Base-by-base conservation (phyloP, 2,329 filamentous ascomycete genomes). In the Anthostomella pinea region DNA sequence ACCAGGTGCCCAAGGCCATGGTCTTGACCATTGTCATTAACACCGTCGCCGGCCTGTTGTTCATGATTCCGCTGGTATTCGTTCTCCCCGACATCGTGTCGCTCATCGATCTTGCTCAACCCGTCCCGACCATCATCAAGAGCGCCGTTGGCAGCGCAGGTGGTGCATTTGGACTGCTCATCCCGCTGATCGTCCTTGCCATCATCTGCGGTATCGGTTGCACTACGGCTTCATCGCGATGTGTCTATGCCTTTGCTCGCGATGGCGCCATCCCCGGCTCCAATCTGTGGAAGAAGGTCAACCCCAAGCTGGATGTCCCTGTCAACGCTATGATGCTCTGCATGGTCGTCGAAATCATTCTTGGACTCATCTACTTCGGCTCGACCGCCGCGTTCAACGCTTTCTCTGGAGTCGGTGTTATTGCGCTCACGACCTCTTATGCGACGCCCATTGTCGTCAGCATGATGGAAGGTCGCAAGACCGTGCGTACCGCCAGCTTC, bases 1-100 rank as follows among this genome's bases (percentile, higher is more conserved):
- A 70, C 3, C 83, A 86, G 58, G 81, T 86, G 6, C 82, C 83
- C 49, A 83, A 82, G 59, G 83, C 83, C 50, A 84, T 87, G 78
- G 80, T 85, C 29, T 67, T 67, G 34, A 83, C 82, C 46, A 72
- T 86, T 49, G 47, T 79, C 49, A 71, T 86, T 62, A 86, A 87
- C 69, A 77, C 73, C 32, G 54, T 83, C 45, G 76, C 73, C 43
- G 83, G 83, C 25, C 68, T 87, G 17, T 61, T 86, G 46, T 84
- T 85, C 65, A 66, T 87, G 48, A 72, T 87, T 38, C 81, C 81
- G 2, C 65, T 87, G 38, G 68, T 82, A 49, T 87, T 85, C 58
- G 80, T 86, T 39, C 68, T 87, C 5, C 81, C 81, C 35, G 75
- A 84, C 33, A 69, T 85, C 40, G 59, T 66, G 28, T 63, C 64